Percentiles rank a stretch among this genome's conserved stretches.
Conservation (phyloP, 441 rosid species). For the Aleurites moluccanus region DNA sequence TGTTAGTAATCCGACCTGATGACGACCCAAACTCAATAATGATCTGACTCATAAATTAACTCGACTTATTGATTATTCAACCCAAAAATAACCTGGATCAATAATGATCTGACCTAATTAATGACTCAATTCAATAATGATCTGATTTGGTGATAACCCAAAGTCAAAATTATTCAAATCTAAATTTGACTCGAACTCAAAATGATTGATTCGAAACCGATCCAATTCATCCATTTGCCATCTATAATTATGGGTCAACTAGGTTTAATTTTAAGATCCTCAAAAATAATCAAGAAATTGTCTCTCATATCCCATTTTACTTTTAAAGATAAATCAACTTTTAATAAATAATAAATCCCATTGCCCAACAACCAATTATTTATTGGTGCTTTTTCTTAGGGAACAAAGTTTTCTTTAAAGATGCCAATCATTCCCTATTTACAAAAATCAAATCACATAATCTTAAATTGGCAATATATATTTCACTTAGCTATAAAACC, state of each 20-base stretch:
- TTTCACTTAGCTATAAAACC: not conserved
- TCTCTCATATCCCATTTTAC: constrained; percentile 3
- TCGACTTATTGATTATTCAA: no score
- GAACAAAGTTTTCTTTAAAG: constrained; percentile 35
- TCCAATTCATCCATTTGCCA: no score
- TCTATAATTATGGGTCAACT: not conserved
- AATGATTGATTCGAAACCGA: no score
- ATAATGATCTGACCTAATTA: no score
- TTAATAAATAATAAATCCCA: constrained; percentile 13
- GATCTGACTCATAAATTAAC: no score
- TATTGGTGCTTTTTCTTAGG: constrained; percentile 33
- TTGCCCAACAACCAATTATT: constrained; percentile 13
- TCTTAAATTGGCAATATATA: not conserved
- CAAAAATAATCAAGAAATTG: constrained; percentile 1
- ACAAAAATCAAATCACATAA: constrained; percentile 19
- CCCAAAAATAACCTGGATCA: no score
- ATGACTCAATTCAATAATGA: no score
- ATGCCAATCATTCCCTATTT: constrained; percentile 37
- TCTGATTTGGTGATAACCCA: no score
- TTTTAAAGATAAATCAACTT: constrained; percentile 11
- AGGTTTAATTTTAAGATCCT: not conserved
- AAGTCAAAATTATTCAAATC: no score
- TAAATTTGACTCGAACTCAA: no score
- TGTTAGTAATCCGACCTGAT: no score
- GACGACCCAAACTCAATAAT: no score